phyloP scores from a whole-genome alignment of 2,329 filamentous ascomycete species.

The Cercospora brassicicola region DNA sequence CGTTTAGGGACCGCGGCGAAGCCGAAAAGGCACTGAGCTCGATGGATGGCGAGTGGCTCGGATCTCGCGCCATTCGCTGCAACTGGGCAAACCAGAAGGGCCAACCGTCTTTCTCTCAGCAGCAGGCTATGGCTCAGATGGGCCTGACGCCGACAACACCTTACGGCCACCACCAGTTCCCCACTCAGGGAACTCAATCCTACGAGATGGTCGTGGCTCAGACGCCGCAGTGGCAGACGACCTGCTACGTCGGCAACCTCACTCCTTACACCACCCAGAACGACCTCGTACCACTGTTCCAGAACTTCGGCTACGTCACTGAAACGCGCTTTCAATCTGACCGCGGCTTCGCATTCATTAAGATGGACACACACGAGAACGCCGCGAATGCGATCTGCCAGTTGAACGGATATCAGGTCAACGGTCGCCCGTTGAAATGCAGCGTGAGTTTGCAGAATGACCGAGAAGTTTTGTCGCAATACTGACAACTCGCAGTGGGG shows the following conservation, averaged over 20 bases:
- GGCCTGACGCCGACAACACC: constrained; percentile 97
- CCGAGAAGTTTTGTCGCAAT: constrained; percentile 14
- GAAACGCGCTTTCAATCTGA: constrained; percentile 98
- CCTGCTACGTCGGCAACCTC: constrained; percentile 94
- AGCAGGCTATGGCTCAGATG: constrained; percentile 95
- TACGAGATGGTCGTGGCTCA: constrained; percentile 96
- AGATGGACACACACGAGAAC: constrained; percentile 98
- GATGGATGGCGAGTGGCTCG: constrained; percentile 99
- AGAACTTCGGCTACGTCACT: constrained; percentile 96
- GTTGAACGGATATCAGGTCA: constrained; percentile 95
- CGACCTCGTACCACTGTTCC: constrained; percentile 95
- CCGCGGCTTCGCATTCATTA: constrained; percentile 96
- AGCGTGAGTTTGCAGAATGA: constrained; percentile 69
- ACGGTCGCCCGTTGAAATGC: constrained; percentile 94
- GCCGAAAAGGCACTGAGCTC: constrained; percentile 94
- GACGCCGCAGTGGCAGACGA: constrained; percentile 97
- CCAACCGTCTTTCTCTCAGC: constrained; percentile 97
- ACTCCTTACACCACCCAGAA: constrained; percentile 97
- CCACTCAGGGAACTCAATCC: constrained; percentile 91
- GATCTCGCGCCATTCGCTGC: constrained; percentile 95
- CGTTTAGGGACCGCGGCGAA: constrained; percentile 89
- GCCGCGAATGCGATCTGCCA: constrained; percentile 98
- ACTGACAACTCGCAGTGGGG: constrained; percentile 71
- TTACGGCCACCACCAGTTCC: constrained; percentile 89
- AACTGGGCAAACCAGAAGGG: constrained; percentile 99